Evolutionary conservation across 108 stramenopile species (phyloP).

Genomic region (Nitzschia sp.): DNA sequence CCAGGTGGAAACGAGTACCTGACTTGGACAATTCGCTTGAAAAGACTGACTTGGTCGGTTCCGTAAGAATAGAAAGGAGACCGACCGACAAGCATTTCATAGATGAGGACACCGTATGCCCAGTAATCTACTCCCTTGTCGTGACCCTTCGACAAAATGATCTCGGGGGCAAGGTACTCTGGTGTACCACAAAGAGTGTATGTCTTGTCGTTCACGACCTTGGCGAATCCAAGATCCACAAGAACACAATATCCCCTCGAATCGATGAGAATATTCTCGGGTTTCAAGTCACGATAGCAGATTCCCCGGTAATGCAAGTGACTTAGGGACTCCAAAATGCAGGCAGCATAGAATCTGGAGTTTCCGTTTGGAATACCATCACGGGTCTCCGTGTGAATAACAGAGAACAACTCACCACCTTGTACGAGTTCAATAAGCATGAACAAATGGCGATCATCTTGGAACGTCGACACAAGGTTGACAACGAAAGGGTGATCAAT

Average conservation of each 20-base stretch:
- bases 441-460: constrained; percentile 86
- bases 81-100: constrained; percentile 96
- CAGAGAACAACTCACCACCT: constrained; percentile 91
- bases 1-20: constrained; percentile 88
- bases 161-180: constrained; percentile 98
- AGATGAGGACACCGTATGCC: constrained; percentile 97
- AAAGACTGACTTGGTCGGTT: constrained; percentile 92
- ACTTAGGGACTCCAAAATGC: constrained; percentile 70
- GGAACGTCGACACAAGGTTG: constrained; percentile 83
- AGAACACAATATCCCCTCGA: constrained; percentile 93
- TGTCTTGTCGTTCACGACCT: constrained; percentile 95
- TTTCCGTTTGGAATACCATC: constrained; percentile 89
- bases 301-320: constrained; percentile 81
- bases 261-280: constrained; percentile 86
- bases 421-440: constrained; percentile 92
- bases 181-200: constrained; percentile 98
- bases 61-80: constrained; percentile 95
- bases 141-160: constrained; percentile 97
- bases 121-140: constrained; percentile 99
- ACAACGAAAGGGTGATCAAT: constrained; percentile 93
- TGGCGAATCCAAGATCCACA: constrained; percentile 99
- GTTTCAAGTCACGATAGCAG: constrained; percentile 94
- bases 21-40: constrained; percentile 95
- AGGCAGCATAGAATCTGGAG: constrained; percentile 86
- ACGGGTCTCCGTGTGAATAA: constrained; percentile 87